These are phyloP conservation scores for Trichoderma semiorbis DNA, from an alignment of 2,329 filamentous ascomycete genomes.

Conservation along the genomic window DNA sequence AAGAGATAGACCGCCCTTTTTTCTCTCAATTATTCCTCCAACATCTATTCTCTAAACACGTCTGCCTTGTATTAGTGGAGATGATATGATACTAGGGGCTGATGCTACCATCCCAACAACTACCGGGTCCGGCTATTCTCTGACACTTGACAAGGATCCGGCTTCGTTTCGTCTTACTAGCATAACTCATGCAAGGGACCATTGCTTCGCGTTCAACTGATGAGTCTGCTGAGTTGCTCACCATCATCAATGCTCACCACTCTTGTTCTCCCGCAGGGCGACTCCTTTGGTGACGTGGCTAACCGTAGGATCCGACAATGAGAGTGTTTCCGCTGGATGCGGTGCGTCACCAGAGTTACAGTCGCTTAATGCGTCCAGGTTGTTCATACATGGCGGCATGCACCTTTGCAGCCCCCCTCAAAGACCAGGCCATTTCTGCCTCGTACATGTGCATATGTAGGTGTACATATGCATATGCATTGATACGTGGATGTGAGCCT, in stretches of 20 bases:
- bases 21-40: background rate
- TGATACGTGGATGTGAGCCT: background rate
- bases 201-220: background rate
- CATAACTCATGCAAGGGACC: background rate
- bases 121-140: background rate
- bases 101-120: background rate
- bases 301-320: background rate
- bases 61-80: background rate
- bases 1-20: background rate
- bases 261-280: background rate
- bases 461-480: background rate
- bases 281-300: background rate
- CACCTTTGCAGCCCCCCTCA: background rate
- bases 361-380: slow-evolving; percentile 4
- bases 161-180: background rate
- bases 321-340: background rate
- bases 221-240: background rate
- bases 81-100: background rate
- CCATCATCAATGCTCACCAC: background rate
- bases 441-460: slow-evolving; percentile 1
- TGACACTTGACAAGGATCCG: background rate
- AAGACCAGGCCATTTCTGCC: background rate
- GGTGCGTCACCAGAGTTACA: slow-evolving; percentile 5
- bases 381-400: background rate
- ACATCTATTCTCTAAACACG: background rate